Percentiles rank a stretch among this genome's conserved stretches.
Evolutionary conservation across 108 stramenopile species (phyloP).

Genomic region (Aureococcus anophagefferens): DNA sequence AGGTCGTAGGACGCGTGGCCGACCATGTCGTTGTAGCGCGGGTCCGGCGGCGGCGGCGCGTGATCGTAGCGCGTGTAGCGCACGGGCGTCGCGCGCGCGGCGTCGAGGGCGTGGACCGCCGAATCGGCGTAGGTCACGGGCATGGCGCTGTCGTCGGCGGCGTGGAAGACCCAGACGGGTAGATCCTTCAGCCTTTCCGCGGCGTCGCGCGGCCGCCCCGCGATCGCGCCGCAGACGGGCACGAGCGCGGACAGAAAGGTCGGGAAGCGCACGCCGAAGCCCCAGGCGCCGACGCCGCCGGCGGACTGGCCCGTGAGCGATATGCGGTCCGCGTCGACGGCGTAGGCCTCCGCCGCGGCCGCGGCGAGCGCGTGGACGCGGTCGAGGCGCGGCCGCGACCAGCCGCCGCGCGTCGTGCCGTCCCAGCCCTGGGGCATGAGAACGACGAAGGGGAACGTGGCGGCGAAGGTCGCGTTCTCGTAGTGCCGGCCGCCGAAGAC

Average conservation of each 20-base stretch:
- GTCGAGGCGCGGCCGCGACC: neutral
- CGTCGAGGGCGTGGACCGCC: neutral
- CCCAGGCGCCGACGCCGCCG: neutral
- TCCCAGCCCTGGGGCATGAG: neutral
- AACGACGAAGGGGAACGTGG: neutral
- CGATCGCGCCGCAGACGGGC: neutral
- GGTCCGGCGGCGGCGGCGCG: neutral
- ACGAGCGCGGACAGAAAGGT: neutral
- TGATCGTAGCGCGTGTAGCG: neutral
- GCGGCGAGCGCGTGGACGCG: neutral
- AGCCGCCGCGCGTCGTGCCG: neutral
- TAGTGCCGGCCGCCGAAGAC: neutral
- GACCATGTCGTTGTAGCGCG: neutral
- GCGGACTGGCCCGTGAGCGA: neutral
- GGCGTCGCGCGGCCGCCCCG: neutral
- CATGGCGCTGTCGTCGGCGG: neutral
- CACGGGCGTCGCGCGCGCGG: neutral
- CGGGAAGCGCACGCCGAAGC: neutral
- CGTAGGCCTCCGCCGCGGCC: neutral
- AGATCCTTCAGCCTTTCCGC: neutral
- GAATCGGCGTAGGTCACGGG: neutral
- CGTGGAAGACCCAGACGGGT: neutral
- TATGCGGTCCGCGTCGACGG: neutral
- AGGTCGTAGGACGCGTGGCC: conserved; percentile 1
- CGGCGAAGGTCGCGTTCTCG: neutral